Percentiles rank a stretch among this genome's conserved stretches.
Evolutionary conservation across 164 flowering plant species (phyloP).

Genomic region (Chimonanthus praecox): DNA sequence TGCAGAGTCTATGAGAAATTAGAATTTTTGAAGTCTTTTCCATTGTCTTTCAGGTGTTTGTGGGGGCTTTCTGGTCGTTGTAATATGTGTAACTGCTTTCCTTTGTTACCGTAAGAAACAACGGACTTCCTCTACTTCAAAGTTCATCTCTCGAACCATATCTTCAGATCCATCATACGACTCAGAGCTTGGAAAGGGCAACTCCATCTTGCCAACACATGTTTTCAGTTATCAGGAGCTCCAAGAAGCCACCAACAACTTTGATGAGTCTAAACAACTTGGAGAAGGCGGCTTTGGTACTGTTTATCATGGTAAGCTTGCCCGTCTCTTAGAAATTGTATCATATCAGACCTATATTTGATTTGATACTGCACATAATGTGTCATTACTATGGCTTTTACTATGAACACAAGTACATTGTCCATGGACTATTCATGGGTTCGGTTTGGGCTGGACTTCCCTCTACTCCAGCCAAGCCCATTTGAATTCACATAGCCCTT

Average conservation of each 20-base stretch:
- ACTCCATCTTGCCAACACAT: conserved; percentile 11
- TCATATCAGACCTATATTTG: not conserved
- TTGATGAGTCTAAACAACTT: conserved; percentile 26
- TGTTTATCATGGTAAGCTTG: conserved; percentile 29
- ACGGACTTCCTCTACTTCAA: not conserved
- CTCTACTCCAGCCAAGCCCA: too few species aligned
- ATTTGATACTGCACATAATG: not conserved
- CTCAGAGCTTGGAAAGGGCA: conserved; percentile 11
- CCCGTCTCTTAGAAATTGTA: not conserved
- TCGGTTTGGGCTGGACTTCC: too few species aligned
- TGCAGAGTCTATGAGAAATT: not conserved
- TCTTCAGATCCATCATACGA: conserved; percentile 4
- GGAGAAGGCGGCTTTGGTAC: conserved; percentile 37
- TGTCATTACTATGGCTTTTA: not conserved
- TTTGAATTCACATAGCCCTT: too few species aligned
- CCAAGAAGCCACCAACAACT: conserved; percentile 33
- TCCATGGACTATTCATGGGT: too few species aligned
- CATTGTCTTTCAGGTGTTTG: conserved; percentile 10
- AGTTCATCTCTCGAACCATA: not conserved
- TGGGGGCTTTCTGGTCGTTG: not conserved
- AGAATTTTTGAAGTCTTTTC: not conserved
- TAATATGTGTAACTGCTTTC: not conserved
- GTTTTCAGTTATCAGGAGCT: conserved; percentile 29
- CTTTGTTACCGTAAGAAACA: conserved; percentile 2
- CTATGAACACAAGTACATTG: too few species aligned